These are phyloP conservation scores for Haematococcus sp. DNA, from an alignment of 139 green algal genomes.

Conservation along the genomic window DNA sequence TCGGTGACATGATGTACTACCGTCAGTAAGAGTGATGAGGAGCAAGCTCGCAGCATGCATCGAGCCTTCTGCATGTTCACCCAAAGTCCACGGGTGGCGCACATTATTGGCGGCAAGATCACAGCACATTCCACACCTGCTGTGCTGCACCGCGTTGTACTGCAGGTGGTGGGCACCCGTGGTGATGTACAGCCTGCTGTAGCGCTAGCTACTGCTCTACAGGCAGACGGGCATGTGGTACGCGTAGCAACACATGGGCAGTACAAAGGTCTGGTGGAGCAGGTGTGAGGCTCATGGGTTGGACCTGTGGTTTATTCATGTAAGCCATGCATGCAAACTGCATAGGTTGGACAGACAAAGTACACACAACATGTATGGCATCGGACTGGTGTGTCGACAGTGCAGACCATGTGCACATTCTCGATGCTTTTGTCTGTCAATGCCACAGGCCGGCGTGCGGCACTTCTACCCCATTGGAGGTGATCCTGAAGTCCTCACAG, in stretches of 20 bases:
- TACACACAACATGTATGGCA: too few species aligned
- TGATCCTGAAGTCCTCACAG: neutral
- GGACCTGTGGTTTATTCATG: too few species aligned
- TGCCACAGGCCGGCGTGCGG: neutral
- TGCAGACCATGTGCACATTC: conserved; percentile 13
- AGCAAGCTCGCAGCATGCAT: too few species aligned
- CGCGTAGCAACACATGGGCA: conserved; percentile 47
- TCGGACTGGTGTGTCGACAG: too few species aligned
- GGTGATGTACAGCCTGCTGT: conserved; percentile 78
- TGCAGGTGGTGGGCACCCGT: conserved; percentile 56
- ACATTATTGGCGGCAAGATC: too few species aligned
- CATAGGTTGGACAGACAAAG: too few species aligned
- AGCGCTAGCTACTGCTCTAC: conserved; percentile 50
- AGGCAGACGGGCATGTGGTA: conserved; percentile 48
- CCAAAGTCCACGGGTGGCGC: too few species aligned
- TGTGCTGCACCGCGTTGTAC: neutral
- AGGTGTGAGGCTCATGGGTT: too few species aligned
- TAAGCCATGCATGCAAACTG: too few species aligned
- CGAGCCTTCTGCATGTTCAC: too few species aligned
- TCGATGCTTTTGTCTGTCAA: conserved; percentile 60
- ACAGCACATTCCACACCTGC: neutral
- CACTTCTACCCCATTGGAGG: neutral
- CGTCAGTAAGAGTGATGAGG: too few species aligned
- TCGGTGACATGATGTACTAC: too few species aligned
- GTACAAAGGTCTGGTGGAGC: conserved; percentile 43